Conservation (phyloP, 1,139 yeast species). For the Scheffersomyces lignicola region DNA sequence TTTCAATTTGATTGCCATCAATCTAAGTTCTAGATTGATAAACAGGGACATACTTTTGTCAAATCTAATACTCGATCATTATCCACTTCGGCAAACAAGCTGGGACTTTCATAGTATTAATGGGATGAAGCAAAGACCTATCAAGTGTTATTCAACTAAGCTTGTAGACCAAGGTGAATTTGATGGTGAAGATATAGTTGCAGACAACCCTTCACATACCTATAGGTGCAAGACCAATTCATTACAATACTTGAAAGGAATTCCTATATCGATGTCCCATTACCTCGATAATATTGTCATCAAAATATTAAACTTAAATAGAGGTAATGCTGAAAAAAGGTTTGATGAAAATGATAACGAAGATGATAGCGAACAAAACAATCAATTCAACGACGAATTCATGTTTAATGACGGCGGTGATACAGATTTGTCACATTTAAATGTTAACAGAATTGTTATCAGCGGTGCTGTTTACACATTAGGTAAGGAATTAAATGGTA, state of each 20-base stretch:
- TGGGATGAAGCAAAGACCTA: conserved; percentile 20
- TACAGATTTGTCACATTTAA: conserved; percentile 20
- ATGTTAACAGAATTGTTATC: conserved; percentile 23
- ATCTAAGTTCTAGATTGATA: conserved; percentile 34
- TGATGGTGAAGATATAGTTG: conserved; percentile 31
- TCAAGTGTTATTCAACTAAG: conserved; percentile 35
- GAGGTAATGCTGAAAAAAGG: conserved; percentile 43
- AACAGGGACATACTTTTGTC: conserved; percentile 20
- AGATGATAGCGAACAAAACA: too few species aligned
- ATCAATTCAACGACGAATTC: not conserved
- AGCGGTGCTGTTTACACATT: conserved; percentile 38
- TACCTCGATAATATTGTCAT: conserved; percentile 32
- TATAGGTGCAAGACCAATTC: conserved; percentile 1
- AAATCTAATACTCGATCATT: conserved; percentile 20
- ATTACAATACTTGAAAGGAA: conserved; percentile 7
- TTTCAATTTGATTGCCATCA: conserved; percentile 52
- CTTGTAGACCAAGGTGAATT: conserved; percentile 40
- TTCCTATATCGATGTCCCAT: conserved; percentile 32
- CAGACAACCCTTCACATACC: not conserved
- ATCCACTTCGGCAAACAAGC: conserved; percentile 23
- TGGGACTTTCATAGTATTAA: conserved; percentile 42
- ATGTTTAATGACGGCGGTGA: conserved; percentile 35
- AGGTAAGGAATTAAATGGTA: conserved; percentile 45
- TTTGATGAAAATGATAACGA: conserved; percentile 19
- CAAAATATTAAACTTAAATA: conserved; percentile 31